Evolutionary conservation across 2,329 filamentous ascomycete genomes (phyloP).

Genomic region (Phyllosticta citriasiana): DNA sequence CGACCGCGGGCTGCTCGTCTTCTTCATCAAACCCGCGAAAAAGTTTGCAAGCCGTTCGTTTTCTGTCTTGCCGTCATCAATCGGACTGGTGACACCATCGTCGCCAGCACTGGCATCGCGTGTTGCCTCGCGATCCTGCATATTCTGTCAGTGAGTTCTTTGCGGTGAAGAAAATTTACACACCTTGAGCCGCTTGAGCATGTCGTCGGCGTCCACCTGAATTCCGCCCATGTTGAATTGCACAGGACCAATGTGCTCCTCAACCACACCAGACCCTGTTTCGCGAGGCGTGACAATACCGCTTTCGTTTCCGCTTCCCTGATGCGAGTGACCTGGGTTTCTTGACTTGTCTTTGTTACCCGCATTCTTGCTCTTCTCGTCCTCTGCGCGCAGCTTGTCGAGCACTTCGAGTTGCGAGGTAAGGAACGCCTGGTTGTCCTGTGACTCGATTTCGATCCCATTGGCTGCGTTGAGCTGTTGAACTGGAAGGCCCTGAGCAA

Average conservation of each 20-base stretch:
- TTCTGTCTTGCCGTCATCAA: slow-evolving; percentile 24
- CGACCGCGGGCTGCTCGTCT: slow-evolving; percentile 8
- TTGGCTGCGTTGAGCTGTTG: slow-evolving; percentile 34
- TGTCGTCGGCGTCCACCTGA: slow-evolving; percentile 88
- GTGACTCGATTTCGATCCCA: slow-evolving; percentile 53
- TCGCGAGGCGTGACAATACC: not conserved
- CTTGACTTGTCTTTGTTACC: slow-evolving; percentile 26
- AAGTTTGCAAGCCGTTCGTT: slow-evolving; percentile 31
- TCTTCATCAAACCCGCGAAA: slow-evolving; percentile 28
- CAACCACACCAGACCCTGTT: slow-evolving; percentile 26
- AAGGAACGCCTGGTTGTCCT: slow-evolving; percentile 70
- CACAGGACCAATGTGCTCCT: slow-evolving; percentile 74
- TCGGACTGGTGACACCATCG: slow-evolving; percentile 16
- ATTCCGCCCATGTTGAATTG: slow-evolving; percentile 99
- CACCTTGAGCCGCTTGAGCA: slow-evolving; percentile 79
- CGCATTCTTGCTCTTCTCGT: slow-evolving; percentile 46
- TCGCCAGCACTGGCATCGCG: slow-evolving; percentile 20
- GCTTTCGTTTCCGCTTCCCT: slow-evolving; percentile 1
- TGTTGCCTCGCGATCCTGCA: slow-evolving; percentile 28
- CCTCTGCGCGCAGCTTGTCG: slow-evolving; percentile 52
- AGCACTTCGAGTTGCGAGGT: slow-evolving; percentile 64
- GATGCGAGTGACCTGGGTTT: slow-evolving; percentile 12
- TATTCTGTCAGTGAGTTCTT: not conserved
- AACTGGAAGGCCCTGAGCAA: slow-evolving; percentile 38
- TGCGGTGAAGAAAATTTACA: not conserved